Evolutionary conservation across 2,329 filamentous ascomycete genomes (phyloP).

Genomic region (Colletotrichum acutatum): DNA sequence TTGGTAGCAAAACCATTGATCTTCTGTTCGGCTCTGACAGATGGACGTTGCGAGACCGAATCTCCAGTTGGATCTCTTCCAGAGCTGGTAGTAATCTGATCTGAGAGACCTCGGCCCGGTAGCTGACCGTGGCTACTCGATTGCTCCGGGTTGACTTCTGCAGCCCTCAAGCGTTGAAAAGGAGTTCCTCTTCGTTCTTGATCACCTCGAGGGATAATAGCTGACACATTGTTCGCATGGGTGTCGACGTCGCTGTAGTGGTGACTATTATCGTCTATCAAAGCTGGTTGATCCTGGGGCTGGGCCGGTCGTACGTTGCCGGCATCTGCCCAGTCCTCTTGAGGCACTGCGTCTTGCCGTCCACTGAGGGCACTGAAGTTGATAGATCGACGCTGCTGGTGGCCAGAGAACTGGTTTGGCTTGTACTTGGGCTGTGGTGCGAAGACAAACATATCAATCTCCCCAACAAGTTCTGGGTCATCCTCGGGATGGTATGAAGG

Average conservation of each 20-base stretch:
- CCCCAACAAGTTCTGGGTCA: neutral
- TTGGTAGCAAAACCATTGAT: neutral
- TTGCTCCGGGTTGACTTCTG: neutral
- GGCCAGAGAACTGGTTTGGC: slow-evolving; percentile 27
- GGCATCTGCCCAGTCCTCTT: neutral
- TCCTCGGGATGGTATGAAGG: neutral
- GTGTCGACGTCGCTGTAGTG: neutral
- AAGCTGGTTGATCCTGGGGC: neutral
- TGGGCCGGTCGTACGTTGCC: neutral
- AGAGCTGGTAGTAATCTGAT: neutral
- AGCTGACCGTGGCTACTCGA: neutral
- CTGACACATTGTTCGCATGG: neutral
- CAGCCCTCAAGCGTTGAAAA: neutral
- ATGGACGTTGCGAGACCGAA: neutral
- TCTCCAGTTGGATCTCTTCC: neutral
- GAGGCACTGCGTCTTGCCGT: neutral
- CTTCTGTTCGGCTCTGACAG: neutral
- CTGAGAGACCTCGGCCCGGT: neutral
- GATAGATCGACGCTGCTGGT: neutral
- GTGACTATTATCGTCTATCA: neutral
- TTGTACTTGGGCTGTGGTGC: slow-evolving; percentile 7
- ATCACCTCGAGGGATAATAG: neutral
- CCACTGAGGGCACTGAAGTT: neutral
- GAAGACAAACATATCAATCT: neutral
- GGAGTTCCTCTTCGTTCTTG: neutral